Evolutionary conservation across 805 yeast species (phyloP), one percentile per base, ranked within the genome.

Genomic region (Vanderwaltozyma polyspora): DNA sequence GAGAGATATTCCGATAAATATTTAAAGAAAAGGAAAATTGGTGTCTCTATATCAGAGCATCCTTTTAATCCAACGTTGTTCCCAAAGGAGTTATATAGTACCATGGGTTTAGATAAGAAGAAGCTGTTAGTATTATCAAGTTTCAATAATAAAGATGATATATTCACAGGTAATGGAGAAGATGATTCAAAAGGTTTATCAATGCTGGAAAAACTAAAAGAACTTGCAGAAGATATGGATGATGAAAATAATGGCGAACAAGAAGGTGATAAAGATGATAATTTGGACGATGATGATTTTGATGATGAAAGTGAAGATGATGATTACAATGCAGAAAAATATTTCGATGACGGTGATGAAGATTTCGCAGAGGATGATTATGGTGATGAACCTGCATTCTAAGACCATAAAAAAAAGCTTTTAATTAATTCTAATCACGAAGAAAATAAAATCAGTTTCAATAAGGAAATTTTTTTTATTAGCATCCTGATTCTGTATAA

Each of bases 1-100:
- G 73, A 77, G 51, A 68, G 96, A 47, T 84, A 84, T 52, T 75
- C 93, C 3, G 96, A 87, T 56, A 68, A 67, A 52, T 87, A 82
- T 57, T 63, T 78, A 43, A 79, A 79, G 52, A 75, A 74, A 46
- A 70, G 82, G 36, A 74, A 71, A 48, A 70, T 78, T 12, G 84
- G 85, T 1, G 68, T 78, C 33, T 76, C 87, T 2, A 70, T 79
- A 7, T 79, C 76, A 40, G 86, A 80, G 34, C 86, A 81, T 59
- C 93, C 94, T 2, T 83, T 77, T 52, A 69, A 70, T 36, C 48
- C 74, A 7, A 74, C 72, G 35, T 67, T 82, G 42, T 80, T 85
- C 51, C 95, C 96, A 1, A 68, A 65, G 13, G 96, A 87, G 52
- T 61, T 87, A 36, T 76, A 79, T 44, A 59, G 67, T 14, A 81